phyloP scores from a whole-genome alignment of 257 asterid species.

The Asclepias syriaca region DNA sequence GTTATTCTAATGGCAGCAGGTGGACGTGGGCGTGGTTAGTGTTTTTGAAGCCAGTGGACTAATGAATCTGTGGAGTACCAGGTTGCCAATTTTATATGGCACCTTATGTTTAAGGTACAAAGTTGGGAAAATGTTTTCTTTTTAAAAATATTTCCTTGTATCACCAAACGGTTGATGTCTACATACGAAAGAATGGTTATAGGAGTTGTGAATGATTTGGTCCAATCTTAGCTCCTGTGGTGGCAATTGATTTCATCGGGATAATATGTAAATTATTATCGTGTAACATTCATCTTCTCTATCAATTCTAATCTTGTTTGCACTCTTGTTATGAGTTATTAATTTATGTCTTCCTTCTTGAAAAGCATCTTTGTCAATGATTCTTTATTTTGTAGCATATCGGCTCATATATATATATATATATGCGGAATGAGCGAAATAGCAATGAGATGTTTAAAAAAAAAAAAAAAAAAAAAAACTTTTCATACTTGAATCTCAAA shows the following conservation, averaged over 20 bases:
- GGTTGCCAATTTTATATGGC: slow-evolving; percentile 24
- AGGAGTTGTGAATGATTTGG: slow-evolving; percentile 2
- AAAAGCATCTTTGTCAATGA: neutral
- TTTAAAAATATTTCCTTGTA: neutral
- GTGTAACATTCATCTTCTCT: neutral
- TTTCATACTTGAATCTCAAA: too few species aligned
- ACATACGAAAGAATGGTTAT: neutral
- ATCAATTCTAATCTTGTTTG: neutral
- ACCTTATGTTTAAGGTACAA: slow-evolving; percentile 6
- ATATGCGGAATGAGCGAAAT: too few species aligned
- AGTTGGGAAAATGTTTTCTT: neutral
- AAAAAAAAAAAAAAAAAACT: too few species aligned
- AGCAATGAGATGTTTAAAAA: too few species aligned
- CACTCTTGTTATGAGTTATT: neutral
- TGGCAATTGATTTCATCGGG: neutral
- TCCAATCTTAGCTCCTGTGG: neutral
- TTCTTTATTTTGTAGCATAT: too few species aligned
- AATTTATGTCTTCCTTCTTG: neutral
- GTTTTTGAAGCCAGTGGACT: neutral
- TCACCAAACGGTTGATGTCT: neutral
- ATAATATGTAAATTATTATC: neutral
- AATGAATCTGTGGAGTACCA: slow-evolving; percentile 3
- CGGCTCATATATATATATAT: too few species aligned
- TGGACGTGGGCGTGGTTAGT: slow-evolving; percentile 45
- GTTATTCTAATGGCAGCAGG: slow-evolving; percentile 29